Evolutionary conservation across 208 protist genomes (phyloP).

Genomic region (Wallacemonas sp.): DNA sequence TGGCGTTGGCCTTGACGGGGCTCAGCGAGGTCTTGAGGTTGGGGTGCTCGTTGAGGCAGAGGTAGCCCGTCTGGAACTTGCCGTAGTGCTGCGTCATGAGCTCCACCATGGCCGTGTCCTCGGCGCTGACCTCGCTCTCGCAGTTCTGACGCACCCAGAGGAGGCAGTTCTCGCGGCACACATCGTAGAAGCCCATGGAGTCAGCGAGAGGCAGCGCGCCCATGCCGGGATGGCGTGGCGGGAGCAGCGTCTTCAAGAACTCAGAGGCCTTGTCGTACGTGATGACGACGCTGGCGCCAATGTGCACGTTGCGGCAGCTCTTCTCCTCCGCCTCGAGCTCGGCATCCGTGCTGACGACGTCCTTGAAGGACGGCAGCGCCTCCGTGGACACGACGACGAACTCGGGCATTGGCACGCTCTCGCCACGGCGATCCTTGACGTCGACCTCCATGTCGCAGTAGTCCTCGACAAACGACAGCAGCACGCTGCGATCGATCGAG

Average conservation of each 20-base stretch:
- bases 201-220: constrained; percentile 39
- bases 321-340: constrained; percentile 12
- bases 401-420: constrained; percentile 57
- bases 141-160: constrained; percentile 74
- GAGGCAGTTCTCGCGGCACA: constrained; percentile 73
- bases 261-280: constrained; percentile 56
- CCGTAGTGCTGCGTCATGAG: constrained; percentile 47
- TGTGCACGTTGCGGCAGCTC: constrained; percentile 58
- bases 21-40: constrained; percentile 25
- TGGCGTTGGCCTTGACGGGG: constrained; percentile 1
- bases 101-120: constrained; percentile 25
- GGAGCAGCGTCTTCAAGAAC: constrained; percentile 58
- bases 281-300: constrained; percentile 62
- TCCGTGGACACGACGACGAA: constrained; percentile 68
- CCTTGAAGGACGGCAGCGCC: constrained; percentile 23
- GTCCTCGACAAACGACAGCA: constrained; percentile 63
- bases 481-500: constrained; percentile 40
- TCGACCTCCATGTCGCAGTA: constrained; percentile 71
- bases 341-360: constrained; percentile 11
- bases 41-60: constrained; percentile 61
- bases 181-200: constrained; percentile 47
- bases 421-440: constrained; percentile 57
- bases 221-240: constrained; percentile 48
- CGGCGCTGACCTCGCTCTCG: constrained; percentile 6
- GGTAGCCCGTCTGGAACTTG: constrained; percentile 66